phyloP scores from a whole-genome alignment of 768 basidiomycete species.

The Inosperma sp. region DNA sequence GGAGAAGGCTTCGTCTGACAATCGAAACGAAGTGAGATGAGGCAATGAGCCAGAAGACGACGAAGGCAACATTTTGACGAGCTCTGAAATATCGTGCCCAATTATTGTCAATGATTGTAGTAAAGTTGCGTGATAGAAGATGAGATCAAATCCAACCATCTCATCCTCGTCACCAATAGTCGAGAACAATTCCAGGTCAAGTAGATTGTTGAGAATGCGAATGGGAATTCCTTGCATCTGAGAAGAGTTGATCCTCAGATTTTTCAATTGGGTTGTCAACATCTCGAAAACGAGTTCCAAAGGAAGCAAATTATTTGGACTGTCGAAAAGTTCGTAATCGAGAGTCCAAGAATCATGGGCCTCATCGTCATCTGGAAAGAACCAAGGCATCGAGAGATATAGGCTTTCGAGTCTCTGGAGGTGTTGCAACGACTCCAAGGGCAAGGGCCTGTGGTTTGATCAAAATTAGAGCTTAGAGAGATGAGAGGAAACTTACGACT shows the following conservation, averaged over 20 bases:
- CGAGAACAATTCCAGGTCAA: constrained; percentile 31
- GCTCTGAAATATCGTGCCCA: constrained; percentile 26
- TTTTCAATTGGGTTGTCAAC: constrained; percentile 19
- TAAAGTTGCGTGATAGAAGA: constrained; percentile 30
- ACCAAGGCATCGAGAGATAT: constrained; percentile 31
- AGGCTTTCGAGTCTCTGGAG: constrained; percentile 23
- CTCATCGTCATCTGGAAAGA: constrained; percentile 32
- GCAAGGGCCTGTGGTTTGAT: constrained; percentile 19
- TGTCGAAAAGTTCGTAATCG: constrained; percentile 12
- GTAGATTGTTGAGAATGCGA: constrained; percentile 27
- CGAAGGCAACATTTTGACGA: constrained; percentile 30
- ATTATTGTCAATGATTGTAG: constrained; percentile 37
- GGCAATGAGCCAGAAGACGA: constrained; percentile 26
- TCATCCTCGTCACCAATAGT: constrained; percentile 25
- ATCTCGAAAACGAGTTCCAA: constrained; percentile 15
- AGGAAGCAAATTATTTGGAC: constrained; percentile 14
- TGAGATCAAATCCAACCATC: constrained; percentile 30
- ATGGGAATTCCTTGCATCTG: constrained; percentile 31
- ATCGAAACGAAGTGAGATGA: constrained; percentile 33
- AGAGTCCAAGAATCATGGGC: constrained; percentile 19
- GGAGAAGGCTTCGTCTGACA: constrained; percentile 26
- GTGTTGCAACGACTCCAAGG: constrained; percentile 24
- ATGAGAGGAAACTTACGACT: constrained; percentile 24
- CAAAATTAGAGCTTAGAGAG: background rate
- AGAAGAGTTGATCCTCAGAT: constrained; percentile 27